Conservation (phyloP, 345 rosid species). For the Erucastrum elatum region DNA sequence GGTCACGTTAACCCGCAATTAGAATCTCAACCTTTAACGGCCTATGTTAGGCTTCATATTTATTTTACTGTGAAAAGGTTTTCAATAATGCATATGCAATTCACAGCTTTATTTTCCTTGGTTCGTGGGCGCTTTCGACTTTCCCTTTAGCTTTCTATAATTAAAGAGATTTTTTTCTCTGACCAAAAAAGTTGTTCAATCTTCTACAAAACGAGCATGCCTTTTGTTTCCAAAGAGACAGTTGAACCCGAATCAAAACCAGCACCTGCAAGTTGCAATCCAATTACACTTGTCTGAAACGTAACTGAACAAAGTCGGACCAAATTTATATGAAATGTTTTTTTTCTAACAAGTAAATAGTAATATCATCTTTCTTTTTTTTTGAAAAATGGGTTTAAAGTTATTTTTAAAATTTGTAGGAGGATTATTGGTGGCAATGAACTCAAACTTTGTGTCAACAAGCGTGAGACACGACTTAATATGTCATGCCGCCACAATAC, state of each 20-base stretch:
- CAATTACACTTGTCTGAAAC: slow-evolving; percentile 8
- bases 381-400: no score
- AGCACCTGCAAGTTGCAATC: neutral
- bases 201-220: slow-evolving; percentile 25
- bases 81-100: slow-evolving; percentile 16
- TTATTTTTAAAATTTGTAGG: neutral
- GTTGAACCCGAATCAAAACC: slow-evolving; percentile 1
- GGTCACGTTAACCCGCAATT: neutral
- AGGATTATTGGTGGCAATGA: neutral
- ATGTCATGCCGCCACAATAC: neutral
- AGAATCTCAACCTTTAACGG: neutral
- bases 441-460: neutral
- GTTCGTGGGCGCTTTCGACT: slow-evolving; percentile 36
- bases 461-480: neutral
- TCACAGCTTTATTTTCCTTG: slow-evolving; percentile 26
- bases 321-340: neutral
- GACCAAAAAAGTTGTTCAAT: slow-evolving; percentile 27
- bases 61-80: neutral
- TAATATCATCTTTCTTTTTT: no score
- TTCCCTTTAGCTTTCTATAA: slow-evolving; percentile 25
- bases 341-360: neutral
- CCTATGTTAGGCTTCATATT: neutral
- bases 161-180: slow-evolving; percentile 30
- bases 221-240: neutral
- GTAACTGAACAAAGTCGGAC: neutral